Conservation (phyloP, 208 protist species). For the Phytomonas francai region DNA sequence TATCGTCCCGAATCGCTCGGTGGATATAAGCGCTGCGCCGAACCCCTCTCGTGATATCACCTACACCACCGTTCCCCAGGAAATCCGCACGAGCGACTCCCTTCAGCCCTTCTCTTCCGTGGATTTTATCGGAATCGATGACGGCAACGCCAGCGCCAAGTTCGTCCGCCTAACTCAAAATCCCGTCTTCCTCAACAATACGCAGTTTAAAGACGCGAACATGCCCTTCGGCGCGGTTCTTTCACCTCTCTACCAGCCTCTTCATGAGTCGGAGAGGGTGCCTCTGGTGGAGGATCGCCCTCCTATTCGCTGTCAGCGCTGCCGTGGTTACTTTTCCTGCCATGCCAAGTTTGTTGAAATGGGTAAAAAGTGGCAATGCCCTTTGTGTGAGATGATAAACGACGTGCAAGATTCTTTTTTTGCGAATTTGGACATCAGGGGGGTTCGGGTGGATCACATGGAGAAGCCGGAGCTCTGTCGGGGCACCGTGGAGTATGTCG, state of each 20-base stretch:
- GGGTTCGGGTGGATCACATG: slow-evolving; percentile 43
- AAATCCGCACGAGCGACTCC: slow-evolving; percentile 37
- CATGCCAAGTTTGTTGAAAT: slow-evolving; percentile 80
- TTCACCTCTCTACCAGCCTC: slow-evolving; percentile 66
- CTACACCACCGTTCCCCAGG: slow-evolving; percentile 20
- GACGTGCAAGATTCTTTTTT: slow-evolving; percentile 71
- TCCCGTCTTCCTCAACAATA: slow-evolving; percentile 40
- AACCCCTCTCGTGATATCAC: slow-evolving; percentile 49
- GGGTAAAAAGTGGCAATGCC: slow-evolving; percentile 84
- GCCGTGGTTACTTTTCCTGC: slow-evolving; percentile 89
- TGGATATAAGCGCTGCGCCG: slow-evolving; percentile 48
- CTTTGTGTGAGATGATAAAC: slow-evolving; percentile 83
- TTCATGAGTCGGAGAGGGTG: slow-evolving; percentile 59
- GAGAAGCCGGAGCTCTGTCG: slow-evolving; percentile 58
- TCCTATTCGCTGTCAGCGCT: slow-evolving; percentile 91
- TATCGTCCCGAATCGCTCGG: slow-evolving; percentile 17
- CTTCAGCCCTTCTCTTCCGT: slow-evolving; percentile 41
- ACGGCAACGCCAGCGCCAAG: slow-evolving; percentile 84
- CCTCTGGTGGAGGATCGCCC: slow-evolving; percentile 50
- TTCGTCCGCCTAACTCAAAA: slow-evolving; percentile 81
- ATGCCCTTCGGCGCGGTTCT: slow-evolving; percentile 82
- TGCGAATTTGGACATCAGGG: slow-evolving; percentile 75
- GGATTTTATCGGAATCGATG: slow-evolving; percentile 78
- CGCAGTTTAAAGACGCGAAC: slow-evolving; percentile 59
- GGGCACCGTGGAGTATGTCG: slow-evolving; percentile 86